These are phyloP conservation scores for Suillus plorans DNA, from an alignment of 768 basidiomycete species.

Conservation along the genomic window DNA sequence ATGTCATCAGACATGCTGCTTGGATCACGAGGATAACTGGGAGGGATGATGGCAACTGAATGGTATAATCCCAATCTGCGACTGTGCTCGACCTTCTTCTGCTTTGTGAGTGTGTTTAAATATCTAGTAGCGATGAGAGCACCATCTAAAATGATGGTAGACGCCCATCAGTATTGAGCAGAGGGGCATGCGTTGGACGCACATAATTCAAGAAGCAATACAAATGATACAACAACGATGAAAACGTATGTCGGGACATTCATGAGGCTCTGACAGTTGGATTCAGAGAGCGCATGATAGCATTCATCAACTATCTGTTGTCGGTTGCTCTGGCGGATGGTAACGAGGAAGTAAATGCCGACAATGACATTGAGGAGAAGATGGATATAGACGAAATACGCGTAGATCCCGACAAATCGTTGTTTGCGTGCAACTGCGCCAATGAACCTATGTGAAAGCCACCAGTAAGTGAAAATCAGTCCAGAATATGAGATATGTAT, in stretches of 20 bases:
- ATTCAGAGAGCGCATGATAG: conserved; percentile 41
- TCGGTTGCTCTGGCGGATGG: conserved; percentile 45
- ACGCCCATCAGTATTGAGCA: conserved; percentile 5
- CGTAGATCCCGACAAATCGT: conserved; percentile 54
- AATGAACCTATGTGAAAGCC: conserved; percentile 35
- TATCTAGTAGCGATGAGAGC: conserved; percentile 54
- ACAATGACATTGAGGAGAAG: conserved; percentile 54
- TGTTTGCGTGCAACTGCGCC: conserved; percentile 66
- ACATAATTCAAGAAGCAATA: conserved; percentile 60
- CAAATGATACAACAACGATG: conserved; percentile 39
- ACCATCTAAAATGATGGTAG: conserved; percentile 40
- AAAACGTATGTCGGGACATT: conserved; percentile 46
- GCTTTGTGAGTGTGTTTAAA: conserved; percentile 47
- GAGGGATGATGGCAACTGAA: conserved; percentile 18
- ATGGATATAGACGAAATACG: conserved; percentile 57
- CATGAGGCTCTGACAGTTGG: conserved; percentile 45
- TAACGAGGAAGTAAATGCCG: conserved; percentile 50
- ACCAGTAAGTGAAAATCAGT: not conserved
- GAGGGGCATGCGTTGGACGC: conserved; percentile 24
- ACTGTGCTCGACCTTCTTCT: conserved; percentile 44
- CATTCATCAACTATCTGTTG: conserved; percentile 46
- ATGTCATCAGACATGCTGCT: conserved; percentile 25
- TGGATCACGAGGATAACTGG: conserved; percentile 20
- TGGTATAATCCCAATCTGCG: conserved; percentile 33
- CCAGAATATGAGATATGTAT: not conserved